Evolutionary conservation across 1,284 basidiomycete genomes (phyloP).

Genomic region (Pholiota adiposa): DNA sequence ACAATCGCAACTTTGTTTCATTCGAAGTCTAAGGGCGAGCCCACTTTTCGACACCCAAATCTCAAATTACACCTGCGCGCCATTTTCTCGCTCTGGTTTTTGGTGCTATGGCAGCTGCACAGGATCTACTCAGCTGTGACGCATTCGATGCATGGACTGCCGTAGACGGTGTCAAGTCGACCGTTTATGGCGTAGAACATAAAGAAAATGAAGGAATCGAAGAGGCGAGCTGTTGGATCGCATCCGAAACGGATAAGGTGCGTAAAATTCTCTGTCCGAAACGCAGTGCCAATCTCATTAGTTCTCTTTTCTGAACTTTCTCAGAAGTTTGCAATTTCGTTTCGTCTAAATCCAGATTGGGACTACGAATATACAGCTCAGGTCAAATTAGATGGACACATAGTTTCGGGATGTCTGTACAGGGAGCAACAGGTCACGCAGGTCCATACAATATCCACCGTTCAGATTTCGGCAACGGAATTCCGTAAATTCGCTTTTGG

Average conservation of each 20-base stretch:
- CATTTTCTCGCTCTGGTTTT: neutral
- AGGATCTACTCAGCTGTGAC: neutral
- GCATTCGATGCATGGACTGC: neutral
- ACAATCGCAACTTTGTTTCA: too few species aligned
- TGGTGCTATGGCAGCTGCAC: neutral
- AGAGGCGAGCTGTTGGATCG: neutral
- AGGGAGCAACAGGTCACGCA: neutral
- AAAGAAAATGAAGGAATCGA: neutral
- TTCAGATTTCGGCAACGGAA: neutral
- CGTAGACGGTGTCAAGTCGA: neutral
- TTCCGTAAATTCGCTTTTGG: constrained; percentile 2
- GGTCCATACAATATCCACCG: neutral
- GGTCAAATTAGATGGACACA: neutral
- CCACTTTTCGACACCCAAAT: too few species aligned
- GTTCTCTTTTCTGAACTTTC: too few species aligned
- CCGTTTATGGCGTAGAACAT: neutral
- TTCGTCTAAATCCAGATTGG: neutral
- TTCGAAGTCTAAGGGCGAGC: too few species aligned
- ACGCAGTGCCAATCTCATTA: too few species aligned
- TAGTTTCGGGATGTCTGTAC: neutral
- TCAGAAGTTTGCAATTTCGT: neutral
- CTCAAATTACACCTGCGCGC: too few species aligned
- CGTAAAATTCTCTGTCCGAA: too few species aligned
- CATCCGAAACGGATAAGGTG: constrained; percentile 2
- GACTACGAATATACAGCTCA: neutral